Evolutionary conservation across 805 yeast species (phyloP).

Genomic region (Teunomyces atbi): DNA sequence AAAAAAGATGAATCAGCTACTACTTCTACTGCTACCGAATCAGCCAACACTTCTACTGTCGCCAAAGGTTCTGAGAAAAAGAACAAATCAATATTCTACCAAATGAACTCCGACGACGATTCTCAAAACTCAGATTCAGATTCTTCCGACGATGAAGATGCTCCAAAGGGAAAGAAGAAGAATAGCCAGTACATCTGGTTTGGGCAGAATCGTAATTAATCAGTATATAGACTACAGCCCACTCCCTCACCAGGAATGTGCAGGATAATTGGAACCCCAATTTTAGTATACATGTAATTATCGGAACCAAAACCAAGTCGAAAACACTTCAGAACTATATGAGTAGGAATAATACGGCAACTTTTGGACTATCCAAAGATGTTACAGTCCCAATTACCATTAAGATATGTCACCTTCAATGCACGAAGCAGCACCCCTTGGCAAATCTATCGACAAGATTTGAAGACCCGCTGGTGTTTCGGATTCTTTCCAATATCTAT

Average conservation of each 20-base stretch:
- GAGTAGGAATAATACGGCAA: conserved; percentile 21
- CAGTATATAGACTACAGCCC: neutral
- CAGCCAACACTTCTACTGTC: neutral
- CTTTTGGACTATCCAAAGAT: conserved; percentile 42
- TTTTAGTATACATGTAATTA: neutral
- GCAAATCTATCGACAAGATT: conserved; percentile 33
- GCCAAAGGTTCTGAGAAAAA: conserved; percentile 5
- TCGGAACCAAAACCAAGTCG: too few relatives aligned
- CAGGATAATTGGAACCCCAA: conserved; percentile 1
- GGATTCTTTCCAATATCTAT: conserved; percentile 28
- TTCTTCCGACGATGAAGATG: conserved; percentile 13
- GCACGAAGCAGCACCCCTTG: conserved; percentile 14
- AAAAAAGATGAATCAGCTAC: conserved; percentile 6
- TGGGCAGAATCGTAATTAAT: conserved; percentile 25
- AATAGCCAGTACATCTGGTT: conserved; percentile 34
- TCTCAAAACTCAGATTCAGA: conserved; percentile 10
- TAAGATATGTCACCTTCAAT: conserved; percentile 31
- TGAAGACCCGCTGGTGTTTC: conserved; percentile 33
- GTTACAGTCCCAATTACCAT: conserved; percentile 30
- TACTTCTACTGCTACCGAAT: neutral
- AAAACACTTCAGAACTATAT: conserved; percentile 5
- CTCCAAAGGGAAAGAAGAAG: conserved; percentile 8
- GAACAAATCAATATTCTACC: conserved; percentile 29
- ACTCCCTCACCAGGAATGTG: neutral
- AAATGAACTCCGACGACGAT: conserved; percentile 21